phyloP scores from a whole-genome alignment of 192 early-diverging fungal genomes.

The Coemansia biformis region DNA sequence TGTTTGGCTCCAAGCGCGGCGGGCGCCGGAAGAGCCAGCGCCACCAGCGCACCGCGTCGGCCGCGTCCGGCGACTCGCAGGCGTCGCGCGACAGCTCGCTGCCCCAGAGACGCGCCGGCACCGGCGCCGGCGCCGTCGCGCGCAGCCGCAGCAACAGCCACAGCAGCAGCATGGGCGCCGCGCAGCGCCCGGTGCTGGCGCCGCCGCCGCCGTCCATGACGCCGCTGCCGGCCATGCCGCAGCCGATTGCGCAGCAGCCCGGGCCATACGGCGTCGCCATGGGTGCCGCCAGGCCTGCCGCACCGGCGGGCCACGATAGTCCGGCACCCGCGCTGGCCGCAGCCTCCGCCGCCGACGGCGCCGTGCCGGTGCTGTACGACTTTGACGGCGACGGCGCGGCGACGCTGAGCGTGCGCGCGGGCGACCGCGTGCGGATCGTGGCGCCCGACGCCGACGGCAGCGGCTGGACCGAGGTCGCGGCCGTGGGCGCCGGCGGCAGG shows the following conservation, averaged over 20 bases:
- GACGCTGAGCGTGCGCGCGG: slow-evolving; percentile 22
- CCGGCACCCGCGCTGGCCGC: too few relatives aligned
- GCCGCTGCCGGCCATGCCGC: too few relatives aligned
- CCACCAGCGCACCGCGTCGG: slow-evolving; percentile 23
- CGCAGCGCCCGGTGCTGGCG: too few relatives aligned
- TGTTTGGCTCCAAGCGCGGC: slow-evolving; percentile 30
- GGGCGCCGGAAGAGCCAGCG: slow-evolving; percentile 11
- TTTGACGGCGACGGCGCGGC: slow-evolving; percentile 34
- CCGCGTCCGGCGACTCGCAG: slow-evolving; percentile 10
- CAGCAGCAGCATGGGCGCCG: too few relatives aligned
- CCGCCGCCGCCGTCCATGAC: not conserved
- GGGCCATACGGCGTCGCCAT: slow-evolving; percentile 1
- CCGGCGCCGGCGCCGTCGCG: not conserved
- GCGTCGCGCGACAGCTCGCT: slow-evolving; percentile 1
- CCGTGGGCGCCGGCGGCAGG: slow-evolving; percentile 7
- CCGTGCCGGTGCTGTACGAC: slow-evolving; percentile 20
- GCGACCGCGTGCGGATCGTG: slow-evolving; percentile 26
- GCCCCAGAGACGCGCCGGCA: not conserved
- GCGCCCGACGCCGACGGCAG: slow-evolving; percentile 23
- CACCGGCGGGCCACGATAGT: too few relatives aligned
- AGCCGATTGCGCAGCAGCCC: not conserved
- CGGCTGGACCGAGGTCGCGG: slow-evolving; percentile 29
- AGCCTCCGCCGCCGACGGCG: not conserved
- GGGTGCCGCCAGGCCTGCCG: too few relatives aligned
- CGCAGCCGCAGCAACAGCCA: slow-evolving; percentile 6